A percentile compares a stretch with the other conserved stretches of the same genome.
Evolutionary conservation across 495 filamentous ascomycete genomes (phyloP).

Genomic region (Aspergillus indologenus): DNA sequence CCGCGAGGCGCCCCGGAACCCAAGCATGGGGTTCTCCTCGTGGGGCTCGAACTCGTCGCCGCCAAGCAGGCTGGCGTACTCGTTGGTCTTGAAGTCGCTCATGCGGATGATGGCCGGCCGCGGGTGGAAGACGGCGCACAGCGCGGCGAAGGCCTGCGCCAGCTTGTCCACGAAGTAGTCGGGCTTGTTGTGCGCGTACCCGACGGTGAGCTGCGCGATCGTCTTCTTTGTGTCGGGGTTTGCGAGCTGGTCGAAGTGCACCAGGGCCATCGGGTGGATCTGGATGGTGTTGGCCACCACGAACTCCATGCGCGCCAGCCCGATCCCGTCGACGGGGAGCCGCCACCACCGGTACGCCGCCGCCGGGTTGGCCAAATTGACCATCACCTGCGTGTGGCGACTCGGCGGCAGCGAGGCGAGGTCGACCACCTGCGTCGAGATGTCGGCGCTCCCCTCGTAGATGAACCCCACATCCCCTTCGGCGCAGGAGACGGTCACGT

Average conservation of each 20-base stretch:
- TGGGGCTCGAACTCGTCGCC: slow-evolving; percentile 34
- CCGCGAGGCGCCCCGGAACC: slow-evolving; percentile 37
- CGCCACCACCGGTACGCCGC: slow-evolving; percentile 32
- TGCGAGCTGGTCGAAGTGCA: slow-evolving; percentile 28
- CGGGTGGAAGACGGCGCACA: slow-evolving; percentile 33
- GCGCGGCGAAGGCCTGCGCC: slow-evolving; percentile 30
- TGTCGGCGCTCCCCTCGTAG: slow-evolving; percentile 30
- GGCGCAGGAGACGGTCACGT: slow-evolving; percentile 38
- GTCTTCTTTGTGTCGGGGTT: slow-evolving; percentile 23
- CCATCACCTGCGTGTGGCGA: slow-evolving; percentile 24
- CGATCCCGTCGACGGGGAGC: slow-evolving; percentile 19
- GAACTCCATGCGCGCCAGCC: slow-evolving; percentile 23
- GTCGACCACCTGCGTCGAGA: slow-evolving; percentile 26
- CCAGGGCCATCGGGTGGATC: slow-evolving; percentile 32
- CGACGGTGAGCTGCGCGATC: slow-evolving; percentile 26
- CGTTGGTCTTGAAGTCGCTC: slow-evolving; percentile 43
- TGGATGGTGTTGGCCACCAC: slow-evolving; percentile 20
- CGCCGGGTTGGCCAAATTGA: slow-evolving; percentile 31
- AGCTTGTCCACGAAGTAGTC: slow-evolving; percentile 40
- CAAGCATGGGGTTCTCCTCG: slow-evolving; percentile 39
- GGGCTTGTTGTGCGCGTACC: slow-evolving; percentile 32
- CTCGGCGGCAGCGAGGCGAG: slow-evolving; percentile 14
- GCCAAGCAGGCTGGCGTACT: slow-evolving; percentile 37
- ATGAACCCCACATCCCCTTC: slow-evolving; percentile 36
- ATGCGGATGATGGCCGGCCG: slow-evolving; percentile 34